Percentiles rank a stretch among this genome's conserved stretches.
These are phyloP conservation scores for Cytospora chrysosperma DNA, from an alignment of 2,329 filamentous ascomycete genomes.

Conservation along the genomic window DNA sequence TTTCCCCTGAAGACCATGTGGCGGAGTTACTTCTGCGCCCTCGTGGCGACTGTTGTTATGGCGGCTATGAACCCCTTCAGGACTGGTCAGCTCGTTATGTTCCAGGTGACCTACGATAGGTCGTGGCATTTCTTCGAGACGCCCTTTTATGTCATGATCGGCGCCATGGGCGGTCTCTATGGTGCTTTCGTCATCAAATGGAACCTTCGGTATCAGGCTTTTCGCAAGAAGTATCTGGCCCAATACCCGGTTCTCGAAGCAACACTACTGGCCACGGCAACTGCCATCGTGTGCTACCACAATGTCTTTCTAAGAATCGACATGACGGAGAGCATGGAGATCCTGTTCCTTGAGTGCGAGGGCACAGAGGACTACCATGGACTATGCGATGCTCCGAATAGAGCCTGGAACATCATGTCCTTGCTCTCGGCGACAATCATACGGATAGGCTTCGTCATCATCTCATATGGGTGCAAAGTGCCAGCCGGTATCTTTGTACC, in stretches of 20 bases:
- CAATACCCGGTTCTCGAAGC: slow-evolving; percentile 85
- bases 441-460: slow-evolving; percentile 81
- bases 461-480: slow-evolving; percentile 97
- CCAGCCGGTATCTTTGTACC: slow-evolving; percentile 97
- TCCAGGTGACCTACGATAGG: slow-evolving; percentile 92
- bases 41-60: slow-evolving; percentile 90
- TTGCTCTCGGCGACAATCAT: slow-evolving; percentile 77
- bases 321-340: slow-evolving; percentile 99
- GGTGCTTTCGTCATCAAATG: slow-evolving; percentile 97
- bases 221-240: slow-evolving; percentile 87
- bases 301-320: slow-evolving; percentile 95
- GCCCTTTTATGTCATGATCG: slow-evolving; percentile 87
- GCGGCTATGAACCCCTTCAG: slow-evolving; percentile 97
- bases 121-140: slow-evolving; percentile 98
- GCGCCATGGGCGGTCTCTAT: slow-evolving; percentile 90
- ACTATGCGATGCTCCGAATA: slow-evolving; percentile 76
- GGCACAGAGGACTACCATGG: slow-evolving; percentile 84
- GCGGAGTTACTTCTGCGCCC: slow-evolving; percentile 95
- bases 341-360: slow-evolving; percentile 91
- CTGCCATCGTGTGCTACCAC: slow-evolving; percentile 92
- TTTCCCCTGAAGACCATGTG: slow-evolving; percentile 97
- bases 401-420: slow-evolving; percentile 76
- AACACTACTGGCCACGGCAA: slow-evolving; percentile 76
- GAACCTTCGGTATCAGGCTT: slow-evolving; percentile 87
- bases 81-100: slow-evolving; percentile 98